Evolutionary conservation across 257 asterid genomes (phyloP).

Genomic region (Solanum paucissectum): DNA sequence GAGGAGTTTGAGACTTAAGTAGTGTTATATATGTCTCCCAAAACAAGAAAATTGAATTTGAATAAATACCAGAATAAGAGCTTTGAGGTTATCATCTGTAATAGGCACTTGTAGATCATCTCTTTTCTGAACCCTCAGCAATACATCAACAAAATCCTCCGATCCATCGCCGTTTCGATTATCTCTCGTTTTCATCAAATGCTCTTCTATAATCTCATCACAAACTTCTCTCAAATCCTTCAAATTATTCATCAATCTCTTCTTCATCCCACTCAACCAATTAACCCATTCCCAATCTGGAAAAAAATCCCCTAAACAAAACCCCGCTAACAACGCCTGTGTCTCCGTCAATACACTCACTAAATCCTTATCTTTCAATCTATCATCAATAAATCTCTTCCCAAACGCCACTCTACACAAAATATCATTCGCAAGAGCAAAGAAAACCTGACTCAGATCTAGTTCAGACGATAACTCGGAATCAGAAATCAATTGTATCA

Average conservation of each 20-base stretch:
- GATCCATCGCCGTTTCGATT: background rate
- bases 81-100: conserved; percentile 29
- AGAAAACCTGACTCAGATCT: conserved; percentile 19
- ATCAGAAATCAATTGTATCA: conserved; percentile 2
- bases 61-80: conserved; percentile 24
- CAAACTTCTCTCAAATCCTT: conserved; percentile 22
- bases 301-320: conserved; percentile 23
- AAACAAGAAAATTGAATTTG: background rate
- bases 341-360: conserved; percentile 27
- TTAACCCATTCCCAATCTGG: conserved; percentile 29
- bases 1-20: too few relatives aligned
- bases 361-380: background rate
- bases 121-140: conserved; percentile 18
- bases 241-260: conserved; percentile 21
- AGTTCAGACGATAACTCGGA: background rate
- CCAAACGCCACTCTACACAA: conserved; percentile 31
- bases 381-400: conserved; percentile 9
- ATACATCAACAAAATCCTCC: conserved; percentile 22
- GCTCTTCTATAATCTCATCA: conserved; percentile 23
- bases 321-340: conserved; percentile 24
- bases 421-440: conserved; percentile 17
- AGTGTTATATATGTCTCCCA: too few relatives aligned
- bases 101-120: conserved; percentile 29
- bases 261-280: conserved; percentile 23
- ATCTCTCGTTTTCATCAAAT: background rate